Evolutionary conservation across 2,329 filamentous ascomycete genomes (phyloP), one percentile per base, ranked within the genome.

Genomic region (Arthrobotrys megalospora): DNA sequence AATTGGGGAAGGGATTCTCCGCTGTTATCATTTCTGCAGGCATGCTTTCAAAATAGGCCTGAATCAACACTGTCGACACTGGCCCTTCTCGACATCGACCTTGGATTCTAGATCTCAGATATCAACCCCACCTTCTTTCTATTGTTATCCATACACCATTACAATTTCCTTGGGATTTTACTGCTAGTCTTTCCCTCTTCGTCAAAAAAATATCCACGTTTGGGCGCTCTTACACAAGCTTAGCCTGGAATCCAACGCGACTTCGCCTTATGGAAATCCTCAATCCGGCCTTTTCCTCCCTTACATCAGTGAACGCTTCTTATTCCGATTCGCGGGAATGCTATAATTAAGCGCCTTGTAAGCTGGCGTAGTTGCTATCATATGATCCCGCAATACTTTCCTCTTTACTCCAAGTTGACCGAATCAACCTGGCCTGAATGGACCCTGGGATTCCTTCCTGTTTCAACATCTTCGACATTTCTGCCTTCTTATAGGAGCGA

Each of bases 221-320:
- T 58, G 48, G 47, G 69, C 60, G 41, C 43, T 53, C 48, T 24
- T 52, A 16, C 32, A 32, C 28, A 36, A 66, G 36, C 16, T 60
- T 38, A 73, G 50, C 41, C 50, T 60, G 38, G 69, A 73, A 66
- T 66, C 69, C 69, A 73, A 73, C 69, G 69, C 69, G 48, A 73
- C 60, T 28, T 16, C 14, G 28, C 62, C 16, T 41, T 60, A 19
- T 60, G 55, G 36, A 60, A 43, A 43, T 36, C 12, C 50, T 58
- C 28, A 24, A 28, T 41, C 69, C 28, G 50, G 41, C 38, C 12
- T 60, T 60, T 60, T 21, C 8, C 36, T 19, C 24, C 32, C 52
- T 19, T 11, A 19, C n/a, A 38, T 21, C 55, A 60, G 14, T 60
- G 41, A 60, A 60, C 34, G 34, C 52, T 38, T 58, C 7, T 53